Evolutionary conservation across 306 rosid species (phyloP).

Genomic region (Vigna unguiculata): DNA sequence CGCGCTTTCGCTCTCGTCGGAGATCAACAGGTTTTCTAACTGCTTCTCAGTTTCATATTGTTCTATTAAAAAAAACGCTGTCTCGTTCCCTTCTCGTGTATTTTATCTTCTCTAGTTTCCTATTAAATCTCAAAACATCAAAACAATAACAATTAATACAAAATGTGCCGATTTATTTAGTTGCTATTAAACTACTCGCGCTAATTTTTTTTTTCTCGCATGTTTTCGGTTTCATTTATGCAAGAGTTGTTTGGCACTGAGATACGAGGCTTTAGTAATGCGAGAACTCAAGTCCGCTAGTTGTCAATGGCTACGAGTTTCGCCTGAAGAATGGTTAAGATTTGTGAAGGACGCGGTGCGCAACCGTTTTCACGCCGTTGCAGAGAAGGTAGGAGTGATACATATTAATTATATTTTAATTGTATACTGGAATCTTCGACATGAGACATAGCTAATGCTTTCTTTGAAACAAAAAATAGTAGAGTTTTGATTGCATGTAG

Average conservation of each 20-base stretch:
- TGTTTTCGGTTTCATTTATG: constrained; percentile 14
- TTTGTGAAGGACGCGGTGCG: constrained; percentile 67
- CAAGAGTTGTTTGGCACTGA: constrained; percentile 90
- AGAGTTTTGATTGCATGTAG: constrained; percentile 9
- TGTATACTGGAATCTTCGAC: background rate
- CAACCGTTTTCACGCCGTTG: constrained; percentile 66
- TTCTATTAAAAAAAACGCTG: background rate
- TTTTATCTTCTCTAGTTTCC: background rate
- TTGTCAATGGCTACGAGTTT: constrained; percentile 65
- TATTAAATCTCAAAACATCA: background rate
- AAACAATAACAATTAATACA: background rate
- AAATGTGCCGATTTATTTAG: background rate
- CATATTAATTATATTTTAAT: background rate
- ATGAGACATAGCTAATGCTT: background rate
- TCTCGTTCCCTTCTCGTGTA: background rate
- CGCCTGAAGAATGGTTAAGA: constrained; percentile 67
- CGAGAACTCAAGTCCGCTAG: constrained; percentile 62
- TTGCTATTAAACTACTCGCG: background rate
- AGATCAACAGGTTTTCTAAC: constrained; percentile 64
- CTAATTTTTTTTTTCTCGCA: background rate
- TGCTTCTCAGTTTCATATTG: background rate
- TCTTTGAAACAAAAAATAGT: background rate
- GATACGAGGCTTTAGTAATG: constrained; percentile 84
- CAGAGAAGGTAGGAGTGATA: constrained; percentile 55
- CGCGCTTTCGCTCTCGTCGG: constrained; percentile 74